These are phyloP conservation scores for Russula abietina DNA, from an alignment of 768 basidiomycete genomes.

Conservation along the genomic window DNA sequence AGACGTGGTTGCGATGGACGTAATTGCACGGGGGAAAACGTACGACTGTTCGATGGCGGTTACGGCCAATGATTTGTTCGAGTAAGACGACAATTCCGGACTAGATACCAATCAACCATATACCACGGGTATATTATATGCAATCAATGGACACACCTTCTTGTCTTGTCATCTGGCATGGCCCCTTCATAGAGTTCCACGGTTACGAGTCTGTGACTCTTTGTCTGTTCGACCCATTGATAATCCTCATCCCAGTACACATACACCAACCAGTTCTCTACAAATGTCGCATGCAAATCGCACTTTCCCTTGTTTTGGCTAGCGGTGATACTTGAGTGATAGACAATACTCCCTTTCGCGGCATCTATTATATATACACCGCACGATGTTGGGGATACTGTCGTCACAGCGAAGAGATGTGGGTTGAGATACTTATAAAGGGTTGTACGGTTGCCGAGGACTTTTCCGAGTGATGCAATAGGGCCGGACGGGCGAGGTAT, in stretches of 20 bases:
- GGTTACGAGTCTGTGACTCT: constrained; percentile 67
- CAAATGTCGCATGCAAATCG: constrained; percentile 60
- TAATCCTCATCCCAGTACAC: constrained; percentile 67
- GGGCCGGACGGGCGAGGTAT: constrained; percentile 45
- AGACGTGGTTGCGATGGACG: constrained; percentile 64
- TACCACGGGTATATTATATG: too few relatives aligned
- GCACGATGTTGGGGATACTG: constrained; percentile 40
- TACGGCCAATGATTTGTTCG: constrained; percentile 47
- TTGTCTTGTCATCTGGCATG: constrained; percentile 57
- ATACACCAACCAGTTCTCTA: constrained; percentile 93
- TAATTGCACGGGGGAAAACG: constrained; percentile 61
- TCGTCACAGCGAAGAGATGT: constrained; percentile 62
- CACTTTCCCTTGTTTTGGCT: constrained; percentile 39
- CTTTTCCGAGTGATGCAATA: constrained; percentile 75
- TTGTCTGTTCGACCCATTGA: constrained; percentile 42
- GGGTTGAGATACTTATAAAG: constrained; percentile 94
- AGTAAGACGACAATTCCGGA: constrained; percentile 49
- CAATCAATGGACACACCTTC: constrained; percentile 39
- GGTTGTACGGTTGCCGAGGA: constrained; percentile 80
- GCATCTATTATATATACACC: constrained; percentile 75
- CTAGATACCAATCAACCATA: constrained; percentile 30
- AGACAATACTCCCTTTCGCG: constrained; percentile 70
- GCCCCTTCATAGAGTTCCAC: constrained; percentile 87
- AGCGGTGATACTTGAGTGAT: constrained; percentile 52
- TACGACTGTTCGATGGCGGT: constrained; percentile 64